A percentile compares a stretch with the other conserved stretches of the same genome.
phyloP scores from a whole-genome alignment of 805 yeast genomes.

The Yarrowia yakushimensis region DNA sequence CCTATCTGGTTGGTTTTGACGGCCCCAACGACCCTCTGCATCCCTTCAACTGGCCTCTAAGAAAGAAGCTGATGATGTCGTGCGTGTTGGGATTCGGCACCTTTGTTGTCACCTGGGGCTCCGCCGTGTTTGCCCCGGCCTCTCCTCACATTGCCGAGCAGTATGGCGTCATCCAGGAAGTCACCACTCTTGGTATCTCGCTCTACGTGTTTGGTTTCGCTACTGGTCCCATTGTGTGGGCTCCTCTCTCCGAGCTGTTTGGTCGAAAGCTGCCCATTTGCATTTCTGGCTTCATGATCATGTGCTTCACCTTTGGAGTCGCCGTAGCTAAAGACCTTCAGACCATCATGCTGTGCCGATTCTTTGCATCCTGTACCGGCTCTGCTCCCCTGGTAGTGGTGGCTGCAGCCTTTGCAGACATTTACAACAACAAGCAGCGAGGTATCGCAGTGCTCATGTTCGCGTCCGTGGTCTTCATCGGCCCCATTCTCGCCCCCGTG shows the following conservation, averaged over 20 bases:
- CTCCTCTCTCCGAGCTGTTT: slow-evolving; percentile 75
- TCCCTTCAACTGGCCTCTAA: slow-evolving; percentile 70
- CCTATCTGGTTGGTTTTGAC: slow-evolving; percentile 64
- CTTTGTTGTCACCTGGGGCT: slow-evolving; percentile 63
- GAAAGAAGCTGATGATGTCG: slow-evolving; percentile 47
- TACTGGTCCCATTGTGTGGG: slow-evolving; percentile 87
- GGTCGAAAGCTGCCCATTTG: slow-evolving; percentile 66
- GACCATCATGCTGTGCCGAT: slow-evolving; percentile 71
- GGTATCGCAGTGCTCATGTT: slow-evolving; percentile 75
- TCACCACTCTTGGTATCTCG: slow-evolving; percentile 72
- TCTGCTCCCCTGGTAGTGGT: slow-evolving; percentile 83
- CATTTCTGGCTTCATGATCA: slow-evolving; percentile 53
- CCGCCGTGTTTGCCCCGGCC: slow-evolving; percentile 75
- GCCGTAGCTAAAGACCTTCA: slow-evolving; percentile 79
- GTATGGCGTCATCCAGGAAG: slow-evolving; percentile 61
- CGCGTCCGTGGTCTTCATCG: slow-evolving; percentile 67
- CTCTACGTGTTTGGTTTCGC: slow-evolving; percentile 92
- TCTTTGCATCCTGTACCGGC: slow-evolving; percentile 76
- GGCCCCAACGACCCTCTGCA: slow-evolving; percentile 70
- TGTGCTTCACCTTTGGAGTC: slow-evolving; percentile 62
- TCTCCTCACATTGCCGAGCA: slow-evolving; percentile 46
- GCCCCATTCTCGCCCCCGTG: slow-evolving; percentile 82
- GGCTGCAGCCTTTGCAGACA: slow-evolving; percentile 83
- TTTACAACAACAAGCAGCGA: slow-evolving; percentile 61
- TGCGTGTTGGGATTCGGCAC: slow-evolving; percentile 49